A percentile compares a stretch with the other conserved stretches of the same genome.
Evolutionary conservation across 495 filamentous ascomycete genomes (phyloP).

Genomic region (Durotheca rogersii): DNA sequence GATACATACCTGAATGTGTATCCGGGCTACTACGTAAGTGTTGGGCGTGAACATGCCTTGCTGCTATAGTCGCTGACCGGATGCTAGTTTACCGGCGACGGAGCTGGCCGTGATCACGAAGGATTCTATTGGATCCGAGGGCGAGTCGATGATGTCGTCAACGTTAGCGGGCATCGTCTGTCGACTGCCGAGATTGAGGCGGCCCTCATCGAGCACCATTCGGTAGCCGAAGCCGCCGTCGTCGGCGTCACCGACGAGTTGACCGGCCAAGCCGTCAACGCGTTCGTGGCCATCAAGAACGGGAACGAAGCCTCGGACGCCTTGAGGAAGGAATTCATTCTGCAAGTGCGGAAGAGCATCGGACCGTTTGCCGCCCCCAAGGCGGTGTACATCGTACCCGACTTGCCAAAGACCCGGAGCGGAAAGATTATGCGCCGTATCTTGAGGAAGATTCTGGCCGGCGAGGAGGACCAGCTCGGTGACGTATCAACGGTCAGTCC

Average conservation of each 20-base stretch:
- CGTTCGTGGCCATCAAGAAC: slow-evolving; percentile 92
- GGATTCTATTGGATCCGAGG: slow-evolving; percentile 99
- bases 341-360: slow-evolving; percentile 95
- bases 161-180: slow-evolving; percentile 92
- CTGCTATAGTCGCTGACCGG: slow-evolving; percentile 37
- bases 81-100: slow-evolving; percentile 93
- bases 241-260: slow-evolving; percentile 92
- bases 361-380: slow-evolving; percentile 97
- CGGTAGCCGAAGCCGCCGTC: slow-evolving; percentile 92
- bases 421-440: slow-evolving; percentile 99
- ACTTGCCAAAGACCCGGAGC: slow-evolving; percentile 92
- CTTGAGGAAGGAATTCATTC: slow-evolving; percentile 85
- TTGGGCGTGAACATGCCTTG: neutral
- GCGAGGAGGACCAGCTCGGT: slow-evolving; percentile 94
- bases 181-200: slow-evolving; percentile 98
- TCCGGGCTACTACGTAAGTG: slow-evolving; percentile 92
- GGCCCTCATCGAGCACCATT: slow-evolving; percentile 84
- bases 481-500: slow-evolving; percentile 83
- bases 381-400: slow-evolving; percentile 82
- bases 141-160: slow-evolving; percentile 97
- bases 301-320: slow-evolving; percentile 76
- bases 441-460: slow-evolving; percentile 91
- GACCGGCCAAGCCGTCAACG: slow-evolving; percentile 95
- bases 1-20: slow-evolving; percentile 98
- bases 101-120: slow-evolving; percentile 94